These are phyloP conservation scores for Amylostereum areolatum DNA, from an alignment of 1,284 basidiomycete species.

Conservation along the genomic window DNA sequence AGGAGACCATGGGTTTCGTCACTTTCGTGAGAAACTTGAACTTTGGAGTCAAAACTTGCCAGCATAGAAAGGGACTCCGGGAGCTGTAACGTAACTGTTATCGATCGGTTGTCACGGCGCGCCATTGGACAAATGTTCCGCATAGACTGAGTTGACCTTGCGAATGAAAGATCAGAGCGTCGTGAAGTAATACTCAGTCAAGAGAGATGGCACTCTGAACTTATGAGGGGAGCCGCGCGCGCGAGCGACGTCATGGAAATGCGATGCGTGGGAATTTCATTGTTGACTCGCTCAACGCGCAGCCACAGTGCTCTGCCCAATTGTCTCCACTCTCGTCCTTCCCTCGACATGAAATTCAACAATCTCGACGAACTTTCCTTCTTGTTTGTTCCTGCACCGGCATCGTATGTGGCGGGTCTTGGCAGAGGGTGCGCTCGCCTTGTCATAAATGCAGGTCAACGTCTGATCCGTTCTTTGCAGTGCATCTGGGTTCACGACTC, in stretches of 20 bases:
- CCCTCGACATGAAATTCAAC: conserved; percentile 36
- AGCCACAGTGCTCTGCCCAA: too few relatives aligned
- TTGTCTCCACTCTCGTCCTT: neutral
- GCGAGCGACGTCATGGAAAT: neutral
- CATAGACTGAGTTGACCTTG: too few relatives aligned
- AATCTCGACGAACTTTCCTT: conserved; percentile 78
- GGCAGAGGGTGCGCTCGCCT: conserved; percentile 73
- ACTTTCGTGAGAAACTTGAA: too few relatives aligned
- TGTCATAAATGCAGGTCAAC: conserved; percentile 3
- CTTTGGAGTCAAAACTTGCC: too few relatives aligned
- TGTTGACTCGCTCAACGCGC: neutral
- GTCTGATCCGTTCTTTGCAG: conserved; percentile 30
- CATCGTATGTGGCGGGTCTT: conserved; percentile 93
- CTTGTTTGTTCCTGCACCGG: conserved; percentile 83
- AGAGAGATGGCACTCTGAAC: neutral
- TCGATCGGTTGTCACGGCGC: too few relatives aligned
- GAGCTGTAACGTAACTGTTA: too few relatives aligned
- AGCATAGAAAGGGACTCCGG: too few relatives aligned
- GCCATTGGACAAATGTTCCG: too few relatives aligned
- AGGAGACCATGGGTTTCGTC: too few relatives aligned
- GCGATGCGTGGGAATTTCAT: neutral
- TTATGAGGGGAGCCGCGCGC: neutral
- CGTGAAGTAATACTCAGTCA: too few relatives aligned
- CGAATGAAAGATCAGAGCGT: neutral
- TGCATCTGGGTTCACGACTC: conserved; percentile 97